These are phyloP conservation scores for Lathyrus aphaca DNA, from an alignment of 306 rosid species.

Conservation along the genomic window DNA sequence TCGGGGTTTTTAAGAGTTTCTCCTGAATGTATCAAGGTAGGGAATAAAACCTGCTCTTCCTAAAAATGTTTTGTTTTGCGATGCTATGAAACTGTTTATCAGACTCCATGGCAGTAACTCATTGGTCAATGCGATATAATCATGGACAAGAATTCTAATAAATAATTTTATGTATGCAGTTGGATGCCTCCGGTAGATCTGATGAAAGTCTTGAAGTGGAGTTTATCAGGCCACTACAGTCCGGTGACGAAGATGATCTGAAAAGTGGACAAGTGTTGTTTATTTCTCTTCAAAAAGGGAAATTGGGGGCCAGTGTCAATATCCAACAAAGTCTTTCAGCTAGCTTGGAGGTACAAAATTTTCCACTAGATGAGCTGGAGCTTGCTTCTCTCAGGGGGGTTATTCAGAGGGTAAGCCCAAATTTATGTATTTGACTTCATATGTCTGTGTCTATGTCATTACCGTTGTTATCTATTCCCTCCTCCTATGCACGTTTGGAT, in stretches of 20 bases:
- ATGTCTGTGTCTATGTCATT: slow-evolving; percentile 6
- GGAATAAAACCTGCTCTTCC: slow-evolving; percentile 30
- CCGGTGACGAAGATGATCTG: slow-evolving; percentile 53
- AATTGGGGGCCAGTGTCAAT: slow-evolving; percentile 66
- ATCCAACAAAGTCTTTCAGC: slow-evolving; percentile 77
- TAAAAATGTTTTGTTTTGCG: not conserved
- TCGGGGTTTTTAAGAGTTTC: slow-evolving; percentile 75
- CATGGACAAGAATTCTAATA: not conserved
- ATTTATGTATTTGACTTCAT: slow-evolving; percentile 32
- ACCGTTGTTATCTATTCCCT: not conserved
- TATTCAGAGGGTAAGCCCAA: slow-evolving; percentile 73
- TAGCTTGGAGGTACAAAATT: slow-evolving; percentile 87
- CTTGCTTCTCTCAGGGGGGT: slow-evolving; percentile 91
- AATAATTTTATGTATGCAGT: slow-evolving; percentile 50
- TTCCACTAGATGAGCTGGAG: slow-evolving; percentile 91
- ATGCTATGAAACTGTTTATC: not conserved
- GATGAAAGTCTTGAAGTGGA: slow-evolving; percentile 86
- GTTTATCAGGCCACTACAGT: slow-evolving; percentile 74
- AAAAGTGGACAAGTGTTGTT: slow-evolving; percentile 63
- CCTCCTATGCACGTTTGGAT: slow-evolving; percentile 25
- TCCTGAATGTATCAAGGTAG: slow-evolving; percentile 71
- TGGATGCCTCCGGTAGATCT: slow-evolving; percentile 87
- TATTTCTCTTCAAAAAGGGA: slow-evolving; percentile 80
- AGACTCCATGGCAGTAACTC: not conserved
- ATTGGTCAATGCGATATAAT: not conserved